phyloP scores from a whole-genome alignment of 768 basidiomycete genomes.

The Wakefieldia striispora region DNA sequence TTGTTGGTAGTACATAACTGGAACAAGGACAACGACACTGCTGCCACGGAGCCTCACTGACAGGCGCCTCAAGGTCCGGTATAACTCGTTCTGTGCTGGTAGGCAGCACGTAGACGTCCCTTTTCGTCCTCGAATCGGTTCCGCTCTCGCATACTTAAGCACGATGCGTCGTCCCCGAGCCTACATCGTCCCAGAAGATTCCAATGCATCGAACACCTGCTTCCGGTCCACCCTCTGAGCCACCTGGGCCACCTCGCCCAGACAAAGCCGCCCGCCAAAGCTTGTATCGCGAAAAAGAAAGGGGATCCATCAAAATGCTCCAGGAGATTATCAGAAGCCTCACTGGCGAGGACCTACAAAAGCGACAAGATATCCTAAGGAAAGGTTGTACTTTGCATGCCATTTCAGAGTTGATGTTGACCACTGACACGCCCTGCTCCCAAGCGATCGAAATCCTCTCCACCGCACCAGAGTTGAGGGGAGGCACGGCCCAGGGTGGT shows the following conservation, averaged over 20 bases:
- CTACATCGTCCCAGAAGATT: too few relatives aligned
- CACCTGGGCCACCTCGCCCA: background rate
- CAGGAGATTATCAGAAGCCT: constrained; percentile 14
- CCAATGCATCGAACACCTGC: too few relatives aligned
- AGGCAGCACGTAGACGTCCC: too few relatives aligned
- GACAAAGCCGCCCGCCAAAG: constrained; percentile 9
- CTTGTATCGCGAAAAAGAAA: constrained; percentile 24
- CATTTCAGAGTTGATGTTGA: background rate
- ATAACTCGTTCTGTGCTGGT: too few relatives aligned
- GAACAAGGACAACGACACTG: too few relatives aligned
- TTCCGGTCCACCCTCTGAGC: too few relatives aligned
- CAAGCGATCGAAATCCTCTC: constrained; percentile 11
- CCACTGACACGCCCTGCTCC: background rate
- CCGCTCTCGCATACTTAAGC: too few relatives aligned
- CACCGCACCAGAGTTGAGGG: background rate
- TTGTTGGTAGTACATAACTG: too few relatives aligned
- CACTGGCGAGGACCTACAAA: constrained; percentile 15
- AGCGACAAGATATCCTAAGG: constrained; percentile 20
- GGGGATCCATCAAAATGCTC: constrained; percentile 13
- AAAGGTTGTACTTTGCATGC: constrained; percentile 10
- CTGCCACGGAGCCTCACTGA: too few relatives aligned
- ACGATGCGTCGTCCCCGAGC: too few relatives aligned
- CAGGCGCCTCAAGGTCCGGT: too few relatives aligned
- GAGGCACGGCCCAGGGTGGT: background rate
- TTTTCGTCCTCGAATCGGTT: too few relatives aligned